A percentile compares a stretch with the other conserved stretches of the same genome.
phyloP scores from a whole-genome alignment of 768 basidiomycete genomes.

The Amylocystis lapponica region DNA sequence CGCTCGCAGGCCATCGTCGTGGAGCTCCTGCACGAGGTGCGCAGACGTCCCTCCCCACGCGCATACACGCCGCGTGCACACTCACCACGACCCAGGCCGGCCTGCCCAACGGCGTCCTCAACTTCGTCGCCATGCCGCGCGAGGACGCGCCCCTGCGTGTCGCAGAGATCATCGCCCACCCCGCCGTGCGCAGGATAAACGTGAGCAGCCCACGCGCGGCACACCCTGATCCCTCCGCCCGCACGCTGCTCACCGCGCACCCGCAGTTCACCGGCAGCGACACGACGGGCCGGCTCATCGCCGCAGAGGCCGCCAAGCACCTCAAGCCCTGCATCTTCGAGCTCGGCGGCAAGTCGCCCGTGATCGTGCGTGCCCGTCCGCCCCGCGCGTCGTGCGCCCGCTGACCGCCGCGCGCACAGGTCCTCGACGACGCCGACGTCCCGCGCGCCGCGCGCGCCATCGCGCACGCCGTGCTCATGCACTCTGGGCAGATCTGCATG shows the following conservation, averaged over 20 bases:
- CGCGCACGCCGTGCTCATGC: slow-evolving; percentile 35
- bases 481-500: slow-evolving; percentile 56
- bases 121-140: slow-evolving; percentile 44
- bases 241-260: not conserved
- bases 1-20: slow-evolving; percentile 40
- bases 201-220: slow-evolving; percentile 29
- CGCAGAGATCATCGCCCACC: slow-evolving; percentile 50
- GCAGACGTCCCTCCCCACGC: not conserved
- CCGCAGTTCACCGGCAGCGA: slow-evolving; percentile 52
- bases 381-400: no score
- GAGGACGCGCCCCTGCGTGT: slow-evolving; percentile 39
- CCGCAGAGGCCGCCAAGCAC: slow-evolving; percentile 48
- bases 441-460: slow-evolving; percentile 47
- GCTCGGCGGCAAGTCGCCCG: slow-evolving; percentile 50
- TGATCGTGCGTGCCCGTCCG: slow-evolving; percentile 32
- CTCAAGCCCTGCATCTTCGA: slow-evolving; percentile 54
- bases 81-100: slow-evolving; percentile 35
- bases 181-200: slow-evolving; percentile 46
- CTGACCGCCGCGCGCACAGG: slow-evolving; percentile 21
- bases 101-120: slow-evolving; percentile 53
- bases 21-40: slow-evolving; percentile 42
- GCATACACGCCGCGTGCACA: no score
- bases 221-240: not conserved
- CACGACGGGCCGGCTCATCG: slow-evolving; percentile 46
- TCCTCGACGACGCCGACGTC: slow-evolving; percentile 48